phyloP scores from a whole-genome alignment of 495 filamentous ascomycete species.

The Podospora conica region DNA sequence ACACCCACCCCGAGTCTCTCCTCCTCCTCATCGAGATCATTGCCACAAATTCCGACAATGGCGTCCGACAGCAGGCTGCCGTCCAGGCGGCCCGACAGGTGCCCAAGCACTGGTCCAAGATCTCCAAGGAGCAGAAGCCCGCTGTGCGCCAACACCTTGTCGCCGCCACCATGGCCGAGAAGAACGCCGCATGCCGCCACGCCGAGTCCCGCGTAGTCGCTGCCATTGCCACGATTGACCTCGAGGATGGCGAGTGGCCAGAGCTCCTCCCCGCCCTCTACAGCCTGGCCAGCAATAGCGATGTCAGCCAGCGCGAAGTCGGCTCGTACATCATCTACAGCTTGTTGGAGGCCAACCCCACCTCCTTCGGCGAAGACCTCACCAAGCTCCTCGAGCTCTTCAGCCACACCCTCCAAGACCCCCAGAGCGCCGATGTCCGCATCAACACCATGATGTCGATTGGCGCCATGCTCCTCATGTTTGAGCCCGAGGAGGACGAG shows the following conservation, averaged over 20 bases:
- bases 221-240: conserved; percentile 76
- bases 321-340: conserved; percentile 90
- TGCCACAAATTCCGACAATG: conserved; percentile 63
- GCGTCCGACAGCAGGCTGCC: conserved; percentile 81
- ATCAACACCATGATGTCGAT: conserved; percentile 94
- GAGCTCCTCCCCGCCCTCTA: conserved; percentile 71
- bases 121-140: conserved; percentile 52
- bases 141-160: conserved; percentile 76
- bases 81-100: conserved; percentile 80
- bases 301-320: conserved; percentile 77
- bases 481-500: conserved; percentile 78
- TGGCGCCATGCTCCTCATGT: conserved; percentile 76
- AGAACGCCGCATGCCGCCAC: conserved; percentile 68
- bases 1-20: conserved; percentile 75
- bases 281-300: conserved; percentile 62
- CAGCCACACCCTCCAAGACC: conserved; percentile 78
- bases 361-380: conserved; percentile 70
- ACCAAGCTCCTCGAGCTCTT: conserved; percentile 76
- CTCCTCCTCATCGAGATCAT: conserved; percentile 79
- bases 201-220: conserved; percentile 83
- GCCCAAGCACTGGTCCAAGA: conserved; percentile 78
- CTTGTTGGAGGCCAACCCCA: conserved; percentile 76
- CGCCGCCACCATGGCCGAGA: conserved; percentile 71
- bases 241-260: conserved; percentile 79
- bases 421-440: conserved; percentile 83